Percentiles rank a stretch among this genome's conserved stretches.
Evolutionary conservation across 345 rosid species (phyloP).

Genomic region (Camelina sativa): DNA sequence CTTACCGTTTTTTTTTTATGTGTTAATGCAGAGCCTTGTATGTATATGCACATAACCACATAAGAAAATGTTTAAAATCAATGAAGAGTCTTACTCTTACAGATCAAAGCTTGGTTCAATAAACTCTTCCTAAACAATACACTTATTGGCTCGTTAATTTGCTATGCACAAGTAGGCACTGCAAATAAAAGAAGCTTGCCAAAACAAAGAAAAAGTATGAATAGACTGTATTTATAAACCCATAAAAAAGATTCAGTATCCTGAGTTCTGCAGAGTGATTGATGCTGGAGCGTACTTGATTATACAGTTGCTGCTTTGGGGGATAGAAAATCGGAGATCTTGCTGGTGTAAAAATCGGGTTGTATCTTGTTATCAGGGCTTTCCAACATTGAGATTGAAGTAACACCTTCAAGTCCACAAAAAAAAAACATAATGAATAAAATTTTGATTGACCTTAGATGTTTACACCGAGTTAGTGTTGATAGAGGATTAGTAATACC

Average conservation of each 20-base stretch:
- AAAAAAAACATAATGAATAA: constrained; percentile 3
- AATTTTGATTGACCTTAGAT: not conserved
- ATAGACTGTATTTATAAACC: not conserved
- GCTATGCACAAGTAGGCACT: constrained; percentile 17
- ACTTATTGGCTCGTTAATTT: constrained; percentile 20
- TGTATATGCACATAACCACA: too few relatives aligned
- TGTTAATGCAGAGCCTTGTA: too few relatives aligned
- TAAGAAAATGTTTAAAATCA: not conserved
- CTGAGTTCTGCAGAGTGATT: constrained; percentile 1
- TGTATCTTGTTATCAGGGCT: constrained; percentile 72
- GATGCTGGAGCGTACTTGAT: constrained; percentile 29
- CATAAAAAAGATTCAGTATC: not conserved
- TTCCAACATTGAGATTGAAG: constrained; percentile 72
- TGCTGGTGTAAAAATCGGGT: constrained; percentile 87
- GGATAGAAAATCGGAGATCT: constrained; percentile 81
- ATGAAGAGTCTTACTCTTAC: not conserved
- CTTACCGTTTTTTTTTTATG: not conserved
- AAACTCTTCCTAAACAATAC: constrained; percentile 23
- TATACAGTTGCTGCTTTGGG: constrained; percentile 74
- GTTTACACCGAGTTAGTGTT: not conserved
- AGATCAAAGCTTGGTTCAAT: constrained; percentile 6
- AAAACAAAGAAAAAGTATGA: constrained; percentile 13
- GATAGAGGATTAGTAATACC: constrained; percentile 48
- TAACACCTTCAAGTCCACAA: constrained; percentile 65
- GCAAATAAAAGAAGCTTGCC: constrained; percentile 22